A percentile compares a stretch with the other conserved stretches of the same genome.
Evolutionary conservation across 257 asterid species (phyloP).

Genomic region (Salvia miltiorrhiza): DNA sequence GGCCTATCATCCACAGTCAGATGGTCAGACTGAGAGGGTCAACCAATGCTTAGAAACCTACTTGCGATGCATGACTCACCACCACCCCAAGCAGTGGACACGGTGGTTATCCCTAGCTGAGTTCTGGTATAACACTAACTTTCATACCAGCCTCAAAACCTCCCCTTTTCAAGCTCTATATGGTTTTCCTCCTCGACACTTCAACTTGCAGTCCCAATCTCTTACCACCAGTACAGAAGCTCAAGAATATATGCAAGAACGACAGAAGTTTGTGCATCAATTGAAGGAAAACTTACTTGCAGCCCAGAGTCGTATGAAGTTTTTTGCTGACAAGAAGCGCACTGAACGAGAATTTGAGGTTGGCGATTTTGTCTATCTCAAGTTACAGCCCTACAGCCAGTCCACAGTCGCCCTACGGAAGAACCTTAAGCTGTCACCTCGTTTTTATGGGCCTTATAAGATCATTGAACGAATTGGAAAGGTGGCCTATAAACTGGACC

Average conservation of each 20-base stretch:
- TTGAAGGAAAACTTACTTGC: not conserved
- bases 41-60: slow-evolving; percentile 13
- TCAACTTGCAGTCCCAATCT: not conserved
- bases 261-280: not conserved
- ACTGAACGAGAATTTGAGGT: not conserved
- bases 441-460: not conserved
- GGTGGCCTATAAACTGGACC: not conserved
- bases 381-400: not conserved
- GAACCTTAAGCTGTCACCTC: not conserved
- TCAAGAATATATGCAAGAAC: not conserved
- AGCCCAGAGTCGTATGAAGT: not conserved
- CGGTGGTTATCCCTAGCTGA: not conserved
- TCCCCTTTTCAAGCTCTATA: not conserved
- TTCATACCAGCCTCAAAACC: not conserved
- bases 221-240: too few species aligned
- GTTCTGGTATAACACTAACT: not conserved
- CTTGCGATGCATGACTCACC: not conserved
- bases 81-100: not conserved
- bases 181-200: not conserved
- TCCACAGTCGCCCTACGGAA: not conserved
- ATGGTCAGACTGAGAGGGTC: slow-evolving; percentile 3
- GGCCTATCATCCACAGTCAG: slow-evolving; percentile 4
- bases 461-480: not conserved
- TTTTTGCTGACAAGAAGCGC: not conserved
- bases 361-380: not conserved